Base-by-base conservation (phyloP, 306 rosid genomes). In the Cucurbita ficifolia region DNA sequence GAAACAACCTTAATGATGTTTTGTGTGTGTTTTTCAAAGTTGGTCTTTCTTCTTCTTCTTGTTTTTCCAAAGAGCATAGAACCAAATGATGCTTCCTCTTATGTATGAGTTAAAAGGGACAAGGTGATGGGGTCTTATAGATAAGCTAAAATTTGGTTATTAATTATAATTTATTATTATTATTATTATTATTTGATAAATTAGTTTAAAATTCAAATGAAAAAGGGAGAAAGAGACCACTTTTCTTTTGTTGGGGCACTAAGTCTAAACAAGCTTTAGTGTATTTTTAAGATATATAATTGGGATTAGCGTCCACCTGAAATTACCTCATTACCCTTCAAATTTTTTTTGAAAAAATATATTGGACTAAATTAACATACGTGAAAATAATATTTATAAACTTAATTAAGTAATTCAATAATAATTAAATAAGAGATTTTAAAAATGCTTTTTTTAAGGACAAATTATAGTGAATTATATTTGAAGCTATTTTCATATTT, bases 211-310 rank as follows among this genome's bases (percentile, higher is more conserved):
- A 84, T 80, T 88, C 72, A 79, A 81, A 61, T 42, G 72, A 76
- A 45, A 75, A 86, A 88, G 86, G 88, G 77, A 77, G 75, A 85
- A 60, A 75, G 60, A 81, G 81, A 76, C 91, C 92, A 78, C 94
- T 87, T 87, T 87, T 84, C 84, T 78, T 75, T 85, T 85, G 97
- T 88, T 85, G 96, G 87, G 82, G 86, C 97, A 86, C 89, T 76
- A 87, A 80, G 84, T 85, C 52, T 80, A 73, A 51, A 49, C 18
- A 74, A 80, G 38, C n/a, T 83, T 82, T 76, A 86, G 94, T 87
- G 92, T 90, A 76, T 64, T 75, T 75, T 69, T 49, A 76, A 82
- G 74, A 80, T 49, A 77, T 70, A 79, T 77, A 76, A 77, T 81
- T 70, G 10, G 39, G 18, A 24, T 67, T 48, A 21, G 38, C 43